Conservation (phyloP, 805 yeast species). For the Candida incommunis region DNA sequence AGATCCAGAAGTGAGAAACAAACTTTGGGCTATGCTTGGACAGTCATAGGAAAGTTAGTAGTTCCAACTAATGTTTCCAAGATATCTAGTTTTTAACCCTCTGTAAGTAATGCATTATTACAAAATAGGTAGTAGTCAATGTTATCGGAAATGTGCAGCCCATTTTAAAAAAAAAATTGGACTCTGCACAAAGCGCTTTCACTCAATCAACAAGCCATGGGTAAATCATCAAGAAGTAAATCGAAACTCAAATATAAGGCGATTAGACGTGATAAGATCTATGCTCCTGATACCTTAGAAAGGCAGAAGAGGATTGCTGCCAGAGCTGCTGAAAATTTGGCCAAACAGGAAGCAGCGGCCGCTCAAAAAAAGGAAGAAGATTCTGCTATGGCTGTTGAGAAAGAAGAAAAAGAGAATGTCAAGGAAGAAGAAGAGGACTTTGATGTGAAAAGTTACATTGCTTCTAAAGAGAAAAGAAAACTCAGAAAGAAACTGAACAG, state of each 20-base stretch:
- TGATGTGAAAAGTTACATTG: not conserved
- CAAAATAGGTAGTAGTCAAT: too few species aligned
- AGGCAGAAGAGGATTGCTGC: not conserved
- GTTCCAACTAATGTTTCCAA: too few species aligned
- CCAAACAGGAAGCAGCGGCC: not conserved
- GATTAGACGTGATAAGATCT: not conserved
- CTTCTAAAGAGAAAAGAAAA: not conserved
- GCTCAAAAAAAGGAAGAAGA: not conserved
- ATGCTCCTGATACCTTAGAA: not conserved
- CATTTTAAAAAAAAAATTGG: not conserved
- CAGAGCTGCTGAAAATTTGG: not conserved
- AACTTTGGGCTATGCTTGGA: not conserved
- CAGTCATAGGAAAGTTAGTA: too few species aligned
- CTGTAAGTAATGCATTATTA: too few species aligned
- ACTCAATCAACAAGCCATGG: too few species aligned
- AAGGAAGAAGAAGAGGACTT: not conserved
- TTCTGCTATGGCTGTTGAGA: not conserved
- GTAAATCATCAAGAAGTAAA: not conserved
- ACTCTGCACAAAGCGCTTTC: not conserved
- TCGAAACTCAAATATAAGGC: not conserved
- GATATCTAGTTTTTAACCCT: too few species aligned
- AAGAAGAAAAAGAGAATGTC: not conserved
- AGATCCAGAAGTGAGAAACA: not conserved
- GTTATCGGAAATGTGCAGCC: too few species aligned
- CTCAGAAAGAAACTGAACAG: not conserved